Evolutionary conservation across 495 filamentous ascomycete genomes (phyloP).

Genomic region (Trichocladium antarcticum): DNA sequence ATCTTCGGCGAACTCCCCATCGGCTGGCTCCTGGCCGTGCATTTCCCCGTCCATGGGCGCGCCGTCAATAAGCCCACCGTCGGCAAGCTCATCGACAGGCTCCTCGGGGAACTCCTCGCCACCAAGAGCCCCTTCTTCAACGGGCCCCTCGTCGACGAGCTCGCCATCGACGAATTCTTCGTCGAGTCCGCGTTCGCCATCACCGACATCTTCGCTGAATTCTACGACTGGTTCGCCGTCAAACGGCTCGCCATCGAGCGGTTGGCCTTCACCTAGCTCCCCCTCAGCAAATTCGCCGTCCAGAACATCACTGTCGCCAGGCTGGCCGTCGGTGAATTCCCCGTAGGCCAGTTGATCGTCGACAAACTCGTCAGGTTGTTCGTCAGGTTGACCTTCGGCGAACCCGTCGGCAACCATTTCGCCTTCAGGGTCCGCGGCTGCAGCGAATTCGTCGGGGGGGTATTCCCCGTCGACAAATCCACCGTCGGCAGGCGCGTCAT

Average conservation of each 20-base stretch:
- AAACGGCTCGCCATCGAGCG: too few relatives aligned
- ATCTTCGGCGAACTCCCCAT: neutral
- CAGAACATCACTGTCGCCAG: too few relatives aligned
- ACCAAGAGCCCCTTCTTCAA: neutral
- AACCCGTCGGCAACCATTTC: neutral
- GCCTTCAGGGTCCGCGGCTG: neutral
- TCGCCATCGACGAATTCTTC: neutral
- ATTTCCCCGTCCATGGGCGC: neutral
- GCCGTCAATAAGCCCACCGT: neutral
- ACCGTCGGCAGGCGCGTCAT: neutral
- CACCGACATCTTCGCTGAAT: neutral
- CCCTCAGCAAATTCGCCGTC: neutral
- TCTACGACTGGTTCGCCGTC: too few relatives aligned
- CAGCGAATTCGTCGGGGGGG: neutral
- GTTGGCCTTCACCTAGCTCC: too few relatives aligned
- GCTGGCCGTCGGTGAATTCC: neutral
- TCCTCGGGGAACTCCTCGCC: neutral
- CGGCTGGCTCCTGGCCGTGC: neutral
- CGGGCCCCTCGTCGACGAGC: neutral
- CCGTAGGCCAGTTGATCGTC: neutral
- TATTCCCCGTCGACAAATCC: neutral
- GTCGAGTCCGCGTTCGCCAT: neutral
- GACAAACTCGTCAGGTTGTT: neutral
- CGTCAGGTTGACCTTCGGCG: neutral
- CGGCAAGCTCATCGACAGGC: neutral